phyloP scores from a whole-genome alignment of 1,284 basidiomycete genomes.

The Apiotrichum porosum region DNA sequence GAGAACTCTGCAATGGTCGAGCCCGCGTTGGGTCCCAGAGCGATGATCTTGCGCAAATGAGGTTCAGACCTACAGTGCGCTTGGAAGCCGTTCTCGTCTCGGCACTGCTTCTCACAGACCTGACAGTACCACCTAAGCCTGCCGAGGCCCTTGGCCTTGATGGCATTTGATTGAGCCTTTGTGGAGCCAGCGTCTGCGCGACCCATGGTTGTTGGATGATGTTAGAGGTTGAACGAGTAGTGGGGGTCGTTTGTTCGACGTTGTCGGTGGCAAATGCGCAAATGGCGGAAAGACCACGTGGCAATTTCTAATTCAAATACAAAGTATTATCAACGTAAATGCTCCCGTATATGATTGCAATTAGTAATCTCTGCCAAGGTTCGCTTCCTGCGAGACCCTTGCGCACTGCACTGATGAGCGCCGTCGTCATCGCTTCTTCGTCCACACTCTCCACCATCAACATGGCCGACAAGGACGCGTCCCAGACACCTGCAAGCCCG shows the following conservation, averaged over 20 bases:
- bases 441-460: neutral
- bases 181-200: conserved; percentile 69
- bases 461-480: neutral
- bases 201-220: conserved; percentile 31
- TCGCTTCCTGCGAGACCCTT: too few relatives aligned
- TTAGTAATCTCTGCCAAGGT: too few relatives aligned
- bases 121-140: conserved; percentile 93
- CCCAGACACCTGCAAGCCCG: too few relatives aligned
- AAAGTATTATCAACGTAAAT: too few relatives aligned
- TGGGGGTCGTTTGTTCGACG: neutral
- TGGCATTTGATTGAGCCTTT: conserved; percentile 87
- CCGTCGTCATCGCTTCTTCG: neutral
- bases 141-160: conserved; percentile 93
- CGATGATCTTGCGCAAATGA: conserved; percentile 92
- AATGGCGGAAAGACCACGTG: too few relatives aligned
- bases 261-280: neutral
- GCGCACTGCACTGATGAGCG: too few relatives aligned
- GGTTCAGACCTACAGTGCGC: conserved; percentile 41
- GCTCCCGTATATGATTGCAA: too few relatives aligned
- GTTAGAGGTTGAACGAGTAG: neutral
- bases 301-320: neutral
- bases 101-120: conserved; percentile 82
- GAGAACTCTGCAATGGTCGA: conserved; percentile 89
- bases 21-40: conserved; percentile 87
- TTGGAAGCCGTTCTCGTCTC: conserved; percentile 91